phyloP scores from a whole-genome alignment of 2,329 filamentous ascomycete genomes.

The Mycosphaerella sp. region DNA sequence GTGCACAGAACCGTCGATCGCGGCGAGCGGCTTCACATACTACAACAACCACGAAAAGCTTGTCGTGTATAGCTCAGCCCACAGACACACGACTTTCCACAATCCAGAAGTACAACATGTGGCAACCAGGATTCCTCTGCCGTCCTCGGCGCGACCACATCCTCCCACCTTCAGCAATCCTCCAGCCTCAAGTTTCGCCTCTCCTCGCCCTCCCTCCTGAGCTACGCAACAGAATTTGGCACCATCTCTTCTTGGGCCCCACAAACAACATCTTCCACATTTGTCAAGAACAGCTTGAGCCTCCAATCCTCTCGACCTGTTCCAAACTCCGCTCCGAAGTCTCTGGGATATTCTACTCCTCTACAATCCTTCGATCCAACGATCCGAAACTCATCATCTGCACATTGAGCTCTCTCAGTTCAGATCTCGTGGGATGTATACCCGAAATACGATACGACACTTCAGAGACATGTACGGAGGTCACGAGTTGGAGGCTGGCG shows the following conservation, averaged over 20 bases:
- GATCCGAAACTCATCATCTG: conserved; percentile 11
- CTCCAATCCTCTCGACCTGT: conserved; percentile 9
- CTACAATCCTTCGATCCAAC: conserved; percentile 15
- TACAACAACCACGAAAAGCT: background rate
- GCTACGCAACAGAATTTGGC: conserved; percentile 16
- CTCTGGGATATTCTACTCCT: conserved; percentile 12
- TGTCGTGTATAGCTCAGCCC: background rate
- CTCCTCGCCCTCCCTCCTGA: conserved; percentile 13
- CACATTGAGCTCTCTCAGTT: conserved; percentile 7
- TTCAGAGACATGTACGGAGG: conserved; percentile 11
- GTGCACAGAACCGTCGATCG: background rate
- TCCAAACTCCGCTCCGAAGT: conserved; percentile 12
- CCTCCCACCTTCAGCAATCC: background rate
- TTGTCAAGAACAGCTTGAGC: conserved; percentile 9
- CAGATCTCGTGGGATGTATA: conserved; percentile 12
- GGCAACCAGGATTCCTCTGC: background rate
- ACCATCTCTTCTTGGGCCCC: conserved; percentile 2
- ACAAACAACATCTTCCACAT: conserved; percentile 9
- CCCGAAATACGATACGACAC: conserved; percentile 19
- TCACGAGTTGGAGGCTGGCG: conserved; percentile 16
- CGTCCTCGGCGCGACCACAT: background rate
- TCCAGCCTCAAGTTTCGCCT: conserved; percentile 1
- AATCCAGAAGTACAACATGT: background rate
- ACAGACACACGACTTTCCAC: background rate
- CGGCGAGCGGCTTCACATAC: background rate